Evolutionary conservation across 2,329 filamentous ascomycete species (phyloP).

Genomic region (Didymella segeticola): DNA sequence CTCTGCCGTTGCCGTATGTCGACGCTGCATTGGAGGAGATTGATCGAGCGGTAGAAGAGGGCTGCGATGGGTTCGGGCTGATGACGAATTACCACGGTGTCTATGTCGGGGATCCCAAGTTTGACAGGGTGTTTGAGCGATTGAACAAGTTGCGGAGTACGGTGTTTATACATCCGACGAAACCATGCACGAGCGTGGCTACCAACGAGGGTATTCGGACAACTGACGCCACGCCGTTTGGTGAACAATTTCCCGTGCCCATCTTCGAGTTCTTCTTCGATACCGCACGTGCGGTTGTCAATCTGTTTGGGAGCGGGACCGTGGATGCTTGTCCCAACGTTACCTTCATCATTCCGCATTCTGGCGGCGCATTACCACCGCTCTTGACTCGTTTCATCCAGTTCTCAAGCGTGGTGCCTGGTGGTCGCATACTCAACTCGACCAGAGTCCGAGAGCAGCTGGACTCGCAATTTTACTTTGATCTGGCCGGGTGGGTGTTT

Average conservation of each 20-base stretch:
- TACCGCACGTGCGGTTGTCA: slow-evolving; percentile 56
- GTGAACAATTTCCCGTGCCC: slow-evolving; percentile 50
- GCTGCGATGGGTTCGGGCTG: slow-evolving; percentile 60
- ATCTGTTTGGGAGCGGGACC: slow-evolving; percentile 58
- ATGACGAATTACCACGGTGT: slow-evolving; percentile 61
- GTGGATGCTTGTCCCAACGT: slow-evolving; percentile 56
- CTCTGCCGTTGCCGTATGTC: slow-evolving; percentile 60
- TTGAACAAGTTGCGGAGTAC: slow-evolving; percentile 56
- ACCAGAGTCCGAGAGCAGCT: slow-evolving; percentile 43
- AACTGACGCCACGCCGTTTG: slow-evolving; percentile 47
- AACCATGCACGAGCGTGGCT: slow-evolving; percentile 46
- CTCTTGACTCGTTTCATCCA: slow-evolving; percentile 54
- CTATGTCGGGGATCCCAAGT: slow-evolving; percentile 58
- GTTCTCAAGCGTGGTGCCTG: slow-evolving; percentile 50
- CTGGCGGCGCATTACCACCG: slow-evolving; percentile 55
- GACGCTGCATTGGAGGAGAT: slow-evolving; percentile 58
- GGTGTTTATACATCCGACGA: slow-evolving; percentile 64
- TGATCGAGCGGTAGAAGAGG: slow-evolving; percentile 49
- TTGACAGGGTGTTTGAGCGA: slow-evolving; percentile 58
- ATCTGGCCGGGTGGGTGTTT: slow-evolving; percentile 60
- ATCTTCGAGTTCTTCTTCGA: slow-evolving; percentile 63
- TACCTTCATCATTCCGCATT: slow-evolving; percentile 58
- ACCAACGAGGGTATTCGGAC: slow-evolving; percentile 7
- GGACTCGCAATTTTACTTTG: slow-evolving; percentile 57
- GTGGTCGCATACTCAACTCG: slow-evolving; percentile 35